Conservation (phyloP, 495 filamentous ascomycete species). For the Aspergillus bertholletiae region DNA sequence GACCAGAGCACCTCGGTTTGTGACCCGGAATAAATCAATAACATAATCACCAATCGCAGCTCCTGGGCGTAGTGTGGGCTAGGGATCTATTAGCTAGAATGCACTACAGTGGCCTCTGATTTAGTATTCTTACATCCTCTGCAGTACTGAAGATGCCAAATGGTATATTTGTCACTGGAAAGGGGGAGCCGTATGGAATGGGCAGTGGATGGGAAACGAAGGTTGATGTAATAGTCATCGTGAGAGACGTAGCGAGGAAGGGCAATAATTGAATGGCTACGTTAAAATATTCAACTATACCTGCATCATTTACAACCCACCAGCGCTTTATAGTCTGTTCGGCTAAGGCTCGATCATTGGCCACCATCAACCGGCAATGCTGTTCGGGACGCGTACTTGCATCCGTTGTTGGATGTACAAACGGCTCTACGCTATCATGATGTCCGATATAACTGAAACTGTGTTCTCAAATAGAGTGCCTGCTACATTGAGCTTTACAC, state of each 20-base stretch:
- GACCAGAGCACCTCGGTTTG: not conserved
- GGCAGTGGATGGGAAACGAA: not conserved
- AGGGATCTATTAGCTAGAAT: not conserved
- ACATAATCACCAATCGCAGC: not conserved
- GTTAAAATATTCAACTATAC: too few relatives aligned
- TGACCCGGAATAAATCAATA: not conserved
- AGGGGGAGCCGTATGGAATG: not conserved
- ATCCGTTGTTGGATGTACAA: too few relatives aligned
- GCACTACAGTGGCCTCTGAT: not conserved
- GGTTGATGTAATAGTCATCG: not conserved
- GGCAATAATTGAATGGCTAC: not conserved
- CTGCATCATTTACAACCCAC: too few relatives aligned
- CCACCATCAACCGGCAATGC: too few relatives aligned
- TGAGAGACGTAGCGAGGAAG: not conserved
- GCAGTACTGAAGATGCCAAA: not conserved
- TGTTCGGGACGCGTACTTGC: too few relatives aligned
- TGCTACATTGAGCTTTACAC: too few relatives aligned
- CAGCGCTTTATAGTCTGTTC: too few relatives aligned
- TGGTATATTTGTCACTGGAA: not conserved
- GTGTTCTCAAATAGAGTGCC: too few relatives aligned
- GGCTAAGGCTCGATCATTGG: too few relatives aligned
- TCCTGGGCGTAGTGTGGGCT: not conserved
- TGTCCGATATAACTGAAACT: too few relatives aligned
- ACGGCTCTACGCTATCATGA: too few relatives aligned
- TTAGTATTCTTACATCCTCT: not conserved